Percentiles rank a stretch among this genome's conserved stretches.
Evolutionary conservation across 2,329 filamentous ascomycete species (phyloP).

Genomic region (Fusarium neocosmosporiellum): DNA sequence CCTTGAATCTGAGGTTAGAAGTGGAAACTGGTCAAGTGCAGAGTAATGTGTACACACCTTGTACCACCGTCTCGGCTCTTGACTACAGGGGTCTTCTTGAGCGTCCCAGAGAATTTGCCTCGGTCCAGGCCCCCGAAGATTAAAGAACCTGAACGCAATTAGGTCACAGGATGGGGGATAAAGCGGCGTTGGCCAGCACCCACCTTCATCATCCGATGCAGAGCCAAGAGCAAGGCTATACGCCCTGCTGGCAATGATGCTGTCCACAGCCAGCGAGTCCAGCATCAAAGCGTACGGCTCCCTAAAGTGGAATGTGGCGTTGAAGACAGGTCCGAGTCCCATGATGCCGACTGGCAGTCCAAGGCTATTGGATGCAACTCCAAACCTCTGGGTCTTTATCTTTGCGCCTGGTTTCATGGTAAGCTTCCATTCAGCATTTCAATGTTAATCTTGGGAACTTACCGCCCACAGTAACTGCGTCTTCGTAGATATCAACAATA

Average conservation of each 20-base stretch:
- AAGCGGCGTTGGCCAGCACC: not conserved
- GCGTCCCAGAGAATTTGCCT: constrained; percentile 60
- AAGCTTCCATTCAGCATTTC: not conserved
- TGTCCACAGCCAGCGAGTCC: constrained; percentile 37
- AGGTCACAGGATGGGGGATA: no score
- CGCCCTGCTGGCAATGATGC: constrained; percentile 43
- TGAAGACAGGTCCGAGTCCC: constrained; percentile 38
- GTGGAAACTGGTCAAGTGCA: not conserved
- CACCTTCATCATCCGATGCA: constrained; percentile 8
- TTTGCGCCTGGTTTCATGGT: not conserved
- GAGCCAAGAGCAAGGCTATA: constrained; percentile 41
- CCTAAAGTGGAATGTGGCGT: constrained; percentile 32
- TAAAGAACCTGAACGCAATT: constrained; percentile 17
- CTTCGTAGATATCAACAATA: not conserved
- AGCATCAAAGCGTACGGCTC: constrained; percentile 41
- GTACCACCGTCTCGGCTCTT: constrained; percentile 38
- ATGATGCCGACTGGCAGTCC: constrained; percentile 36
- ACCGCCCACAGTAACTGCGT: constrained; percentile 3
- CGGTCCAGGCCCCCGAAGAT: constrained; percentile 67
- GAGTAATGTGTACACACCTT: not conserved
- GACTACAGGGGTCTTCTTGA: constrained; percentile 64
- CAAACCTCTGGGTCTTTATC: constrained; percentile 32
- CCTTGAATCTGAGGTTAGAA: not conserved
- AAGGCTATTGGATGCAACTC: constrained; percentile 35
- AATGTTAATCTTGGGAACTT: not conserved